A percentile compares a stretch with the other conserved stretches of the same genome.
These are phyloP conservation scores for Podaxis sp. DNA, from an alignment of 768 basidiomycete species.

Conservation along the genomic window DNA sequence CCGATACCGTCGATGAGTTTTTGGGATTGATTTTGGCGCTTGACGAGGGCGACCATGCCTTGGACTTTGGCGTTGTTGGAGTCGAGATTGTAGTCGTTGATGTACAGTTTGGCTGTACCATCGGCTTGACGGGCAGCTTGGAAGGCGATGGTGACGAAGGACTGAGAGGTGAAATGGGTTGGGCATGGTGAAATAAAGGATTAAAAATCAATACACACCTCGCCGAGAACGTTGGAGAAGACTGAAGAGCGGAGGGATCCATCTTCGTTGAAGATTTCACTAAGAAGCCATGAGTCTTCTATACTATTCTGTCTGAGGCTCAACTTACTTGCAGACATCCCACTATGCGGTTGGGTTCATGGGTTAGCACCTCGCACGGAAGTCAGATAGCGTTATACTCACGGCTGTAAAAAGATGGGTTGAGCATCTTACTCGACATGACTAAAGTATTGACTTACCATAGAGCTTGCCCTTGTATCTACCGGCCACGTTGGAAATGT, in stretches of 20 bases:
- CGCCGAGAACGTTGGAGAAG: conserved; percentile 42
- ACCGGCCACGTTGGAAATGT: conserved; percentile 39
- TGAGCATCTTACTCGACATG: not conserved
- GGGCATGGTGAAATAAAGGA: not conserved
- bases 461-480: conserved; percentile 43
- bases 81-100: conserved; percentile 53
- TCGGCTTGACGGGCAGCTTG: conserved; percentile 43
- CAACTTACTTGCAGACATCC: conserved; percentile 37
- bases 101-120: conserved; percentile 35
- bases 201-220: conserved; percentile 15
- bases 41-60: conserved; percentile 42
- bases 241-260: conserved; percentile 39
- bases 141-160: conserved; percentile 48
- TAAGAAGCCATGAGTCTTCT: conserved; percentile 22
- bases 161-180: conserved; percentile 20
- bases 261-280: conserved; percentile 47
- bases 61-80: conserved; percentile 46
- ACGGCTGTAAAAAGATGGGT: conserved; percentile 16
- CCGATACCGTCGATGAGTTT: conserved; percentile 51
- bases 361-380: not conserved
- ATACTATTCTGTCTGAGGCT: not conserved
- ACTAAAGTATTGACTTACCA: conserved; percentile 16
- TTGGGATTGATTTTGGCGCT: conserved; percentile 35
- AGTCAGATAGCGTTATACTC: not conserved
- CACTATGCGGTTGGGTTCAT: conserved; percentile 20